Conservation (phyloP, 2,329 filamentous ascomycete species). For the Nothopassalora personata region DNA sequence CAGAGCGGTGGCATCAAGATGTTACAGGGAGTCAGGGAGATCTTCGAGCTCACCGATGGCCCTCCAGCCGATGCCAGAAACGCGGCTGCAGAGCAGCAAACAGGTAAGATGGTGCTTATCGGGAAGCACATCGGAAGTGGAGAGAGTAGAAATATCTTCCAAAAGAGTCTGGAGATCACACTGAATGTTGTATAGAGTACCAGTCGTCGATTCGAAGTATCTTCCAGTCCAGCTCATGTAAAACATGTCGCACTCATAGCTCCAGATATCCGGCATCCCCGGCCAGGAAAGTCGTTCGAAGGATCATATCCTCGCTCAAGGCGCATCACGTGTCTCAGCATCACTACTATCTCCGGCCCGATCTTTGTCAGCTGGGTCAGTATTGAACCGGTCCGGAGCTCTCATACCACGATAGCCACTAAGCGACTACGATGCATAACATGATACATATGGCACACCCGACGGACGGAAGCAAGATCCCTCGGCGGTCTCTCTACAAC, state of each 20-base stretch:
- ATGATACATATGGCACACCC: not conserved
- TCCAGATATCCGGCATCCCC: no score
- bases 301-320: no score
- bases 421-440: not conserved
- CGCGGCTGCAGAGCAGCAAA: constrained; percentile 1
- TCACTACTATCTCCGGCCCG: no score
- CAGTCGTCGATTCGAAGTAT: no score
- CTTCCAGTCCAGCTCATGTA: no score
- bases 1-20: constrained; percentile 63
- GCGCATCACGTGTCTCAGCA: no score
- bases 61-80: constrained; percentile 1
- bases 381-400: no score
- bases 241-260: no score
- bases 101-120: constrained; percentile 33
- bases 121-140: constrained; percentile 28
- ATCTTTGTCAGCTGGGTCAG: no score
- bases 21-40: constrained; percentile 84
- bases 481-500: no score
- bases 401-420: not conserved
- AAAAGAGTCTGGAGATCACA: constrained; percentile 23
- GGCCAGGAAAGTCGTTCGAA: no score
- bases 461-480: no score
- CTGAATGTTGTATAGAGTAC: not conserved
- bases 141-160: constrained; percentile 16
- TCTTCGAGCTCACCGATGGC: constrained; percentile 81